Evolutionary conservation across 768 basidiomycete species (phyloP).

Genomic region (Lactarius vividus): DNA sequence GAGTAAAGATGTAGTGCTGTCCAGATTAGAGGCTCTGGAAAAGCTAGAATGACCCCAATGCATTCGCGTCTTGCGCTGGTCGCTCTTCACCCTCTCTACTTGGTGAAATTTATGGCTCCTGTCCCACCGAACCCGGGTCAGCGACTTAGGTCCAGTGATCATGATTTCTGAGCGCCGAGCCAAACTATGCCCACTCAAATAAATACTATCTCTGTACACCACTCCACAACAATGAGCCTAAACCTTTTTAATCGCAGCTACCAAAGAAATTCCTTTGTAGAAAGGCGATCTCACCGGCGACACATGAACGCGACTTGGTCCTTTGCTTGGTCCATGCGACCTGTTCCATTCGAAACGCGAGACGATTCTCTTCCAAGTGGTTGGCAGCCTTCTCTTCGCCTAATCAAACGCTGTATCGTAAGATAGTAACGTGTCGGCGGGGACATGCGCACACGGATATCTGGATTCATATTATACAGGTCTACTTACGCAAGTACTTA

Average conservation of each 20-base stretch:
- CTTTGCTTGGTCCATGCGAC: not conserved
- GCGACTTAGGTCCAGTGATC: not conserved
- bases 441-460: not conserved
- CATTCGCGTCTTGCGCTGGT: not conserved
- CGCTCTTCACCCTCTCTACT: not conserved
- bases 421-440: not conserved
- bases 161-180: not conserved
- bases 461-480: not conserved
- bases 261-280: too few species aligned
- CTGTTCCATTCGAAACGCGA: not conserved
- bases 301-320: not conserved
- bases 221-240: too few species aligned
- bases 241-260: too few species aligned
- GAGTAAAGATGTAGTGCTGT: conserved; percentile 91
- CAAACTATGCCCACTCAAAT: not conserved
- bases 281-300: not conserved
- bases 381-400: not conserved
- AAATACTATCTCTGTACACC: not conserved
- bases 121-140: not conserved
- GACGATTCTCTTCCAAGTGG: not conserved
- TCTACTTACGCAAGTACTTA: too few species aligned
- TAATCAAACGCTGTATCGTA: not conserved
- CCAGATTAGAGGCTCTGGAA: conserved; percentile 88
- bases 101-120: not conserved
- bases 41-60: conserved; percentile 69